Conservation (phyloP, 2,329 filamentous ascomycete species). For the Cladophialophora bantiana region DNA sequence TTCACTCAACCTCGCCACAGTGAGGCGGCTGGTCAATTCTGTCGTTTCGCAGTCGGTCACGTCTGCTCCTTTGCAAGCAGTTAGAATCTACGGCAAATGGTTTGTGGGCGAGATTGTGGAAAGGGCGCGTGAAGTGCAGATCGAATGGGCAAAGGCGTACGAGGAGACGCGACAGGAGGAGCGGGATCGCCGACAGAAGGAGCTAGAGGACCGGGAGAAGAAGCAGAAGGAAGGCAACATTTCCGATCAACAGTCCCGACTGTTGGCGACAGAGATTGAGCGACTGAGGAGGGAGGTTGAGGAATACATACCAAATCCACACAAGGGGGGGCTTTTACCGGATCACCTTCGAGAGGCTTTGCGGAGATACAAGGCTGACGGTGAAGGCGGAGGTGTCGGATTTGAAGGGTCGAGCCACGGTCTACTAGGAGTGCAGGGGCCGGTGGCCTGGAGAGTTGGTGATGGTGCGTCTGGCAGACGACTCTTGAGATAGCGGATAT, state of each 20-base stretch:
- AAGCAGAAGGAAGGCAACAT: conserved; percentile 44
- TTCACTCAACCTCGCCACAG: conserved; percentile 56
- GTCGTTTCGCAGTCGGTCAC: conserved; percentile 72
- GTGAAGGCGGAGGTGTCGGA: conserved; percentile 57
- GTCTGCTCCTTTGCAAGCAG: conserved; percentile 67
- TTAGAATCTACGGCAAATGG: conserved; percentile 70
- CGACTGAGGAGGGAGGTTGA: conserved; percentile 45
- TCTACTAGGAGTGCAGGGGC: conserved; percentile 53
- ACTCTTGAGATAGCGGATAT: conserved; percentile 49
- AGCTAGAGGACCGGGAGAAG: conserved; percentile 54
- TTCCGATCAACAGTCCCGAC: conserved; percentile 35
- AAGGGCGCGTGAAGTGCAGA: conserved; percentile 68
- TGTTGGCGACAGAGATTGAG: conserved; percentile 38
- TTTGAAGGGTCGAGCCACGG: conserved; percentile 56
- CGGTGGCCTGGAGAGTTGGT: conserved; percentile 50
- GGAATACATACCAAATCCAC: conserved; percentile 49
- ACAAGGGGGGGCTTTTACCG: conserved; percentile 56
- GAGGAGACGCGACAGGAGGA: conserved; percentile 61
- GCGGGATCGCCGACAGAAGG: conserved; percentile 64
- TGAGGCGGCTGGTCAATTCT: conserved; percentile 68
- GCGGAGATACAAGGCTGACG: conserved; percentile 56
- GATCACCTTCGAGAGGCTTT: conserved; percentile 59
- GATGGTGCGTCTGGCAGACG: conserved; percentile 49
- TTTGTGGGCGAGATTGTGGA: conserved; percentile 72
- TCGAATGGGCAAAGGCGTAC: conserved; percentile 57